These are phyloP conservation scores for Cicer judaicum DNA, from an alignment of 306 rosid genomes.

Conservation along the genomic window DNA sequence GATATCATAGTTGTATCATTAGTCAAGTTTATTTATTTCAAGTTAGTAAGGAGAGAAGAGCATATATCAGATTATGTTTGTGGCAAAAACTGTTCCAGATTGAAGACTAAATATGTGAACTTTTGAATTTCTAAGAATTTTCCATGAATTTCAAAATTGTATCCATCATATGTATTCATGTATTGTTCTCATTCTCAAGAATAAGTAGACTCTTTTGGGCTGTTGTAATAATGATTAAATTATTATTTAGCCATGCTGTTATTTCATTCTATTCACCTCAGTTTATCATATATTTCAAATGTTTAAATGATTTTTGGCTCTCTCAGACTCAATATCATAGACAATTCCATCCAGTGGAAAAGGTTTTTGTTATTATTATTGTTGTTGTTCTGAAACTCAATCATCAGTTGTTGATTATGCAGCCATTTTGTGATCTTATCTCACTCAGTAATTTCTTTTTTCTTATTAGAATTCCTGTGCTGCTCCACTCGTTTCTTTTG, in stretches of 20 bases:
- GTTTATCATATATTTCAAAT: no score
- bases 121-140: background rate
- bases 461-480: no score
- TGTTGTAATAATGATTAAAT: background rate
- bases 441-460: no score
- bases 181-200: constrained; percentile 7
- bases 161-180: constrained; percentile 1
- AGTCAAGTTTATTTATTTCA: constrained; percentile 35
- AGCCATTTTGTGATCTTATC: no score
- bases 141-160: constrained; percentile 14
- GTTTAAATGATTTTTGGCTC: no score
- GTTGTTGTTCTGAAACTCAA: no score
- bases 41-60: constrained; percentile 28
- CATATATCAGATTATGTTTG: constrained; percentile 24
- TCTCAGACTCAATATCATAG: no score
- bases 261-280: background rate
- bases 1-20: constrained; percentile 31
- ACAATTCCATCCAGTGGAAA: no score
- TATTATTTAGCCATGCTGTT: background rate
- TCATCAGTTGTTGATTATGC: no score
- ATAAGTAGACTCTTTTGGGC: background rate
- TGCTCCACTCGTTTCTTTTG: no score
- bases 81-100: constrained; percentile 35
- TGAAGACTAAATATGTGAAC: constrained; percentile 11
- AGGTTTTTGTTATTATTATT: no score